Base-by-base conservation (phyloP, 2,329 filamentous ascomycete genomes). In the Fusarium clavum region DNA sequence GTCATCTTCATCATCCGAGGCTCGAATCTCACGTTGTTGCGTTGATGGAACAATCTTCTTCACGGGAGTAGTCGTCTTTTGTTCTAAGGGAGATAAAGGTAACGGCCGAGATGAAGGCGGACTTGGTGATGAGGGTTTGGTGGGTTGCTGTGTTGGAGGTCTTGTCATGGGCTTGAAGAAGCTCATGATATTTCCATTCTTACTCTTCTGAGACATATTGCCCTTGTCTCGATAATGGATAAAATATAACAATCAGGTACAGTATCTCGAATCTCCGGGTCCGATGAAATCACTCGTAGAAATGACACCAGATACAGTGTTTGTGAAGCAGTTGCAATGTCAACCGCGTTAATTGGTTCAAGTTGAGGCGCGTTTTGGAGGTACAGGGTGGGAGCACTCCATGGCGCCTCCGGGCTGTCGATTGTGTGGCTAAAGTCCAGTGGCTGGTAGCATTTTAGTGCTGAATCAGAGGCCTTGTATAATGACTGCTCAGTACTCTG, bases 1-100 rank as follows among this genome's bases (percentile, higher is more conserved):
- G 29, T 85, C 86, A 20, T 86, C 86, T n/a, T 92, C 91, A 12
- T 91, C 91, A 74, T 94, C 92, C 0, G 92, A 94, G 57, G 88
- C 90, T 47, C 85, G 85, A 43, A 94, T 91, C 58, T 91, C 81
- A 14, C 88, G 79, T 72, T 88, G 83, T 77, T 88, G 82, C 62
- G 83, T 81, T 51, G 80, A 70, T 11, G 60, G 52, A 62, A 70
- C 41, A 24, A 57, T 49, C 12, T 62, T 52, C 56, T 71, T 72
- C 41, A 55, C 55, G n/a, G 77, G 75, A n/a, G 76, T 79, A 20
- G 61, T 52, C 18, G 45, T 46, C 53, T 74, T 75, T 45, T 71
- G 48, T 53, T 75, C 62, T n/a, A 64, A 62, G 14, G 73, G 72
- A 24, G 76, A 76, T 25, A 75, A 74, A 24, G 70, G 57, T 29